Base-by-base conservation (phyloP, 768 basidiomycete genomes). In the Auricularia sp. region DNA sequence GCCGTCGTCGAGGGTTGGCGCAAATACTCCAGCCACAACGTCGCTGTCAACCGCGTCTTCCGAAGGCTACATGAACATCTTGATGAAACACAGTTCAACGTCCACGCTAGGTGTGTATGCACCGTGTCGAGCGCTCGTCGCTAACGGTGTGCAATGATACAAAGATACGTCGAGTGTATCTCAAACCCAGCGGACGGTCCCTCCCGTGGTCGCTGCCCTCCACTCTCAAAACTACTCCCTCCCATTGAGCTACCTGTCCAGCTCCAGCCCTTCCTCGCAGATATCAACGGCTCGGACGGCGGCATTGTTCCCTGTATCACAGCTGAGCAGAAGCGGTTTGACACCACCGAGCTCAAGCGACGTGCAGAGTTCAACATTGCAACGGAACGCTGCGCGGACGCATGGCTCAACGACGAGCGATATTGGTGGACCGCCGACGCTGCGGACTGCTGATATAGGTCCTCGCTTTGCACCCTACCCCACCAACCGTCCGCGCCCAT, bases 1-100 rank as follows among this genome's bases (percentile, higher is more conserved):
- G 76, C 78, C 1, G 75, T 81, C 7, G 71, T 80, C 35, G 71
- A 80, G 65, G 77, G 78, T 0, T 81, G 79, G 80, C 76, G 77
- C 74, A 75, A 71, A 29, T 74, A 74, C 0, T 47, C 77, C 3
- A 79, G 78, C 66, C 34, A 73, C 13, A 78, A 79, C 65, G 7
- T 8, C 3, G 51, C 62, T 0, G 67, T 67, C 54, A 80, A 79
- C 47, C 3, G 3, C 0, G 64, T 74, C 8, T 78, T 79, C 68
- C 65, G 66, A n/a, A 59, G 67, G 11, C 66, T 78, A 36, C 73
- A 69, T 11, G 24, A 45, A 3, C 0, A 63, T 24, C 14, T n/a
- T 24, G 35, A 18, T 1, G 6, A 5, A 13, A 2, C 54, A 0
- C 47, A 21, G 6, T 16, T 14, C 47, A 16, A 5, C 47, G n/a